Percentiles rank a stretch among this genome's conserved stretches.
These are phyloP conservation scores for Domatiomyces globalis DNA, from an alignment of 2,329 filamentous ascomycete genomes.

Conservation along the genomic window DNA sequence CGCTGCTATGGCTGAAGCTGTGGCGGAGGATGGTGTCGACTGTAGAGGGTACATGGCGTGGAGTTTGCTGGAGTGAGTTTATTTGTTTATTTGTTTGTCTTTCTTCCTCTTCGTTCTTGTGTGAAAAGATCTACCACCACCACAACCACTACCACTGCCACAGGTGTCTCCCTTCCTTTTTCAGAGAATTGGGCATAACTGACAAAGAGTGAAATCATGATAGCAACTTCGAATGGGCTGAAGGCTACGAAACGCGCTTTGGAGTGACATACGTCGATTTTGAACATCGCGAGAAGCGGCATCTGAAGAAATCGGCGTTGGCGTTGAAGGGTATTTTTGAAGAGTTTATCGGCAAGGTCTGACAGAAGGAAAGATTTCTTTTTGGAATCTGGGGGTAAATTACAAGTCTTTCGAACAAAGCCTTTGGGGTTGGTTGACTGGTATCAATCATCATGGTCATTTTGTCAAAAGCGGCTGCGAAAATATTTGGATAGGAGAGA, in stretches of 20 bases:
- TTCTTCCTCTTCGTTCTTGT: constrained; percentile 8
- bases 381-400: too few relatives aligned
- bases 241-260: constrained; percentile 76
- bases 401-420: too few relatives aligned
- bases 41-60: constrained; percentile 72
- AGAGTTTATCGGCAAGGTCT: constrained; percentile 51
- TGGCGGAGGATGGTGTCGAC: constrained; percentile 58
- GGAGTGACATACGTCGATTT: constrained; percentile 78
- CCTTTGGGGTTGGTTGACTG: too few relatives aligned
- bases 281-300: constrained; percentile 58
- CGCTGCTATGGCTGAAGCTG: constrained; percentile 59
- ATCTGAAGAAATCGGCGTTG: constrained; percentile 71
- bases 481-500: too few relatives aligned
- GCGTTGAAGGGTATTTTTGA: constrained; percentile 58
- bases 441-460: too few relatives aligned
- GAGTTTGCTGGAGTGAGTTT: constrained; percentile 63
- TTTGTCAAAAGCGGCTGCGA: too few relatives aligned
- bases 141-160: constrained; percentile 1
- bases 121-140: constrained; percentile 2
- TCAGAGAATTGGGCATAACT: constrained; percentile 1
- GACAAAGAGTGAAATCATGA: constrained; percentile 5
- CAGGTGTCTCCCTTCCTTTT: neutral
- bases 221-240: constrained; percentile 81
- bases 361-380: neutral
- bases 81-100: neutral